Conservation (phyloP, 1,139 yeast genomes). For the Kazachstania sp. region DNA sequence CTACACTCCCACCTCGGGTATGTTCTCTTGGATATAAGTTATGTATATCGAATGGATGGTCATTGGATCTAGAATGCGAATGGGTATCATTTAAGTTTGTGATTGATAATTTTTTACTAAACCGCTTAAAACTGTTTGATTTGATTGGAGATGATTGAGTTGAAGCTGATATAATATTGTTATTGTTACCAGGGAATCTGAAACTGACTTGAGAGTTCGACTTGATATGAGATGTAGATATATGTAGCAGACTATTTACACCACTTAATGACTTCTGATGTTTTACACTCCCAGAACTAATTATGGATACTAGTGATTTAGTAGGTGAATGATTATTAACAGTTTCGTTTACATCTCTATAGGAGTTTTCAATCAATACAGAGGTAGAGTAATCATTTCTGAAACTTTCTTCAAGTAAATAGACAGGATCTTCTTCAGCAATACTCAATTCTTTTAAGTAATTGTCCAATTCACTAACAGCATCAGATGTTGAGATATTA, state of each 20-base stretch:
- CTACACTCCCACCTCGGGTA: constrained; percentile 23
- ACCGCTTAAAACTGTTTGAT: constrained; percentile 20
- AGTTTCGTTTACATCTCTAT: constrained; percentile 10
- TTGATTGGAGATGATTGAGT: constrained; percentile 27
- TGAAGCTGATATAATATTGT: constrained; percentile 7
- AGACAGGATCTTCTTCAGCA: constrained; percentile 11
- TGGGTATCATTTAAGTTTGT: constrained; percentile 25
- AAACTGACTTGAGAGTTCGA: constrained; percentile 17
- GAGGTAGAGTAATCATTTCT: constrained; percentile 19
- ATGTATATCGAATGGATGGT: neutral
- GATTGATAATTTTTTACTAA: constrained; percentile 27
- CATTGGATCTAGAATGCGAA: constrained; percentile 1
- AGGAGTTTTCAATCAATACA: constrained; percentile 7
- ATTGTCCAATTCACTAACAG: constrained; percentile 24
- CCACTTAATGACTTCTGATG: constrained; percentile 15
- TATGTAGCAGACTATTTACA: constrained; percentile 8
- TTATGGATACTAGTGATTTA: constrained; percentile 26
- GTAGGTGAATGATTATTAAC: constrained; percentile 28
- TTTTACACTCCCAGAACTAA: constrained; percentile 15
- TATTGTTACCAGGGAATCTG: constrained; percentile 6
- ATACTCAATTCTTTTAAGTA: constrained; percentile 16
- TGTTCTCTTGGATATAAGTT: constrained; percentile 8
- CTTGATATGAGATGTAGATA: constrained; percentile 11
- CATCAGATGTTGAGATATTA: constrained; percentile 10
- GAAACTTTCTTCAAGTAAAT: constrained; percentile 21